Evolutionary conservation across 306 rosid species (phyloP).

Genomic region (Vachellia pachyceras): DNA sequence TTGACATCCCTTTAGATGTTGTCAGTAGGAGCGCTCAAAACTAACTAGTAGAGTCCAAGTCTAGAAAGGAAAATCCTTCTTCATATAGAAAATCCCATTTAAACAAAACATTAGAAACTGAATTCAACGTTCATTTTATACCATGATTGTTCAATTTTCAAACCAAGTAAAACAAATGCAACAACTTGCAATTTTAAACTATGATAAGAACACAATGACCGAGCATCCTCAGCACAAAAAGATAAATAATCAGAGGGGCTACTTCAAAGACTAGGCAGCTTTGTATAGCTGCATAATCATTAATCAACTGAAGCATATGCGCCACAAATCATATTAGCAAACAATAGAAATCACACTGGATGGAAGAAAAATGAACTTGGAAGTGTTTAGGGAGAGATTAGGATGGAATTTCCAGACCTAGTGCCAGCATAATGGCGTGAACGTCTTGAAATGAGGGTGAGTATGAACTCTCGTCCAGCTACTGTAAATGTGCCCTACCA

Average conservation of each 20-base stretch:
- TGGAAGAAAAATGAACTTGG: neutral
- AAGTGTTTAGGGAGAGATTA: conserved; percentile 21
- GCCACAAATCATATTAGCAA: conserved; percentile 27
- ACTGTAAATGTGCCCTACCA: conserved; percentile 68
- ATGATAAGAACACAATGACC: neutral
- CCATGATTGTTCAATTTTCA: conserved; percentile 4
- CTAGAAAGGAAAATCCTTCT: neutral
- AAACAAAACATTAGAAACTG: neutral
- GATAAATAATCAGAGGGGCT: neutral
- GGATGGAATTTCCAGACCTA: conserved; percentile 56
- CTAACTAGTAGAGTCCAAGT: neutral
- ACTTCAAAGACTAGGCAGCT: neutral
- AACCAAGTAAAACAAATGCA: conserved; percentile 9
- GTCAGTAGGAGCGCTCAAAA: neutral
- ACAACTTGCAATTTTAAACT: neutral
- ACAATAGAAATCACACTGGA: neutral
- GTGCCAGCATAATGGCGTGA: conserved; percentile 99
- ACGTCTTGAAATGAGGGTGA: conserved; percentile 92
- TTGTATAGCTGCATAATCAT: neutral
- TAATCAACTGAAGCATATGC: conserved; percentile 2
- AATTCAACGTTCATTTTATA: conserved; percentile 10
- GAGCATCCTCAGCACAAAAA: neutral
- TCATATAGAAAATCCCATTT: neutral
- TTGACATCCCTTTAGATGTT: neutral
- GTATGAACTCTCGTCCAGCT: conserved; percentile 69